Percentiles rank a stretch among this genome's conserved stretches.
These are phyloP conservation scores for Gastrolobium villosum DNA, from an alignment of 306 rosid genomes.

Conservation along the genomic window DNA sequence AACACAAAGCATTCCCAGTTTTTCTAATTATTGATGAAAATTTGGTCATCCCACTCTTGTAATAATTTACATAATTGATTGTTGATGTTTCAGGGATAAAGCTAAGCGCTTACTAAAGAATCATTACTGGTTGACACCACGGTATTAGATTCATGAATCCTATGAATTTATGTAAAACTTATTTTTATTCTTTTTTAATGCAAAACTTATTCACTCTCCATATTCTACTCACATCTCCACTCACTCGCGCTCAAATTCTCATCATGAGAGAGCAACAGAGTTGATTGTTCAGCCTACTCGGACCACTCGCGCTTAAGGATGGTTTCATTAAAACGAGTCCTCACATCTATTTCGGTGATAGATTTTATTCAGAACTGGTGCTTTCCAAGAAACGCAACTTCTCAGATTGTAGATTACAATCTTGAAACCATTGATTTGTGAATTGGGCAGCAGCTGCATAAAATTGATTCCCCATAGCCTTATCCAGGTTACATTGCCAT, in stretches of 20 bases:
- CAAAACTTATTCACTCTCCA: not conserved
- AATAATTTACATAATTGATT: no score
- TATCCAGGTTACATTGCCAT: constrained; percentile 4
- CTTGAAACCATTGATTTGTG: not conserved
- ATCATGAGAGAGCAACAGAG: not conserved
- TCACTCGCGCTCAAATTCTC: no score
- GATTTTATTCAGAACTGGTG: not conserved
- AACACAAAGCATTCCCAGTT: not conserved
- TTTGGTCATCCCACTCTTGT: no score
- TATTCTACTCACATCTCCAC: no score
- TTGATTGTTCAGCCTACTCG: not conserved
- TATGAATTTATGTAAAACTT: no score
- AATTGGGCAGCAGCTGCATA: not conserved
- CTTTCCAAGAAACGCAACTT: not conserved
- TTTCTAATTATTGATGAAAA: no score
- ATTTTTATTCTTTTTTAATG: not conserved
- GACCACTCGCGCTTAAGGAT: not conserved
- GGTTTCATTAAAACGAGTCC: not conserved
- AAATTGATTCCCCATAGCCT: not conserved
- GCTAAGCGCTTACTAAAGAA: no score
- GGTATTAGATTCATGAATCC: not conserved
- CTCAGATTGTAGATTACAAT: not conserved
- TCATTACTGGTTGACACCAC: not conserved
- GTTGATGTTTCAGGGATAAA: no score
- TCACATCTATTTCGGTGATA: not conserved